Base-by-base conservation (phyloP, 2,329 filamentous ascomycete species). In the Sclerotinia sclerotiorum region DNA sequence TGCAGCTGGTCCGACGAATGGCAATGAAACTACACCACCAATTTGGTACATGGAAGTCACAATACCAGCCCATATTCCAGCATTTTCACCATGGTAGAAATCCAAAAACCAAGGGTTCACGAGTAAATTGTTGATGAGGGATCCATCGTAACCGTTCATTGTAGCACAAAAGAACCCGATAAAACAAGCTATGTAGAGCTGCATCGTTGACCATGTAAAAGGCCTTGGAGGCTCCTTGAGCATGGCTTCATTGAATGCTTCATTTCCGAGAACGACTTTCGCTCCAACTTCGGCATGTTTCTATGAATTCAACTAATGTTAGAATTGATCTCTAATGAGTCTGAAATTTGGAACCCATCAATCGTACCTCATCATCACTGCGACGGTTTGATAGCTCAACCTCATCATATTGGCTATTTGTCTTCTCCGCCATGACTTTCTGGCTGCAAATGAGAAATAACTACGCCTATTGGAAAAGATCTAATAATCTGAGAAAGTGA, bases 231-330 rank as follows among this genome's bases (percentile, higher is more conserved):
- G 82, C 73, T 87, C 85, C 77, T 83, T 82, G 73, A 84, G 74
- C 76, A 83, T 80, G 29, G 85, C 85, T 76, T 87, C 82, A 72
- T 83, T 81, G 77, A 82, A 86, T 62, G 84, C 83, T 72, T 84
- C 83, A 71, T 82, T 82, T 70, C 85, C 85, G 32, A 74, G 79
- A 72, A 86, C 79, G 68, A 84, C 78, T 72, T 81, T 84, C 72
- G 75, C 71, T 66, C 75, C 74, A 54, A 76, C 75, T 64, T 76
- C 73, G 17, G 68, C 71, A 70, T 75, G 74, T 73, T 76, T 76
- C 74, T 76, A 46, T 58, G 29, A 21, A 10, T 24, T 24, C 13
- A 24, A 24, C 27, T 8, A 35, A 35, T 19, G n/a, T 69, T 32
- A 67, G 46, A 57, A 65, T 56, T 65, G 54, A 52, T 29, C 21